These are phyloP conservation scores for Pharnaceum exiguum DNA, from an alignment of 148 eudicot species.

Conservation along the genomic window DNA sequence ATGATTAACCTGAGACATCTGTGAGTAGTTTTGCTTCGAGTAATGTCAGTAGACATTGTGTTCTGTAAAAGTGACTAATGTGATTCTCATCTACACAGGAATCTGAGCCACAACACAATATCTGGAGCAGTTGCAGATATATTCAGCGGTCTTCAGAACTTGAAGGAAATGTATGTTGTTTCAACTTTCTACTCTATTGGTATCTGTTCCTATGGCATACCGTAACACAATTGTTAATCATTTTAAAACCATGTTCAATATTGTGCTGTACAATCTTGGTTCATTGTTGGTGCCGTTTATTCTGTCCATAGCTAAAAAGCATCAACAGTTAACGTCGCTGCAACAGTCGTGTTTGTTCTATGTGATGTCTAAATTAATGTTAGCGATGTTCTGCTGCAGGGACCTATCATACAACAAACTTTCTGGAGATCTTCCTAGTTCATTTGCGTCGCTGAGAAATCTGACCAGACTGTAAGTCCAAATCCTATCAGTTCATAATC, in stretches of 20 bases:
- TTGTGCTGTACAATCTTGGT: too few relatives aligned
- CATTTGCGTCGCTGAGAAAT: constrained; percentile 54
- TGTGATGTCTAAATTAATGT: not conserved
- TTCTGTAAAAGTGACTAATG: not conserved
- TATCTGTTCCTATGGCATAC: too few relatives aligned
- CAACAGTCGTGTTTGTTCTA: not conserved
- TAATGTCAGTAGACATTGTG: not conserved
- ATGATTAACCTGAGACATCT: constrained; percentile 63
- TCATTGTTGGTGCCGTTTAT: too few relatives aligned
- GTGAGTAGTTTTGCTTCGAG: constrained; percentile 43
- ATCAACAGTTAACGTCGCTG: not conserved
- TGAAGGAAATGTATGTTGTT: constrained; percentile 65
- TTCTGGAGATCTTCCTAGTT: constrained; percentile 81
- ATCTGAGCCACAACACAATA: constrained; percentile 71
- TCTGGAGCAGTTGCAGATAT: constrained; percentile 73
- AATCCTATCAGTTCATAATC: not conserved
- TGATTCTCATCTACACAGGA: constrained; percentile 39
- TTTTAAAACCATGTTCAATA: too few relatives aligned
- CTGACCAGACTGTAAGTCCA: constrained; percentile 63
- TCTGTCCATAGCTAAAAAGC: too few relatives aligned
- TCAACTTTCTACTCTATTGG: not conserved
- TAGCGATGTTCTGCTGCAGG: constrained; percentile 38
- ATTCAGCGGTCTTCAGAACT: constrained; percentile 53
- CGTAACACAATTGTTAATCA: too few relatives aligned
- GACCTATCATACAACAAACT: constrained; percentile 82